Base-by-base conservation (phyloP, 176 grass and related monocot species). In the Sorghum bicolor region DNA sequence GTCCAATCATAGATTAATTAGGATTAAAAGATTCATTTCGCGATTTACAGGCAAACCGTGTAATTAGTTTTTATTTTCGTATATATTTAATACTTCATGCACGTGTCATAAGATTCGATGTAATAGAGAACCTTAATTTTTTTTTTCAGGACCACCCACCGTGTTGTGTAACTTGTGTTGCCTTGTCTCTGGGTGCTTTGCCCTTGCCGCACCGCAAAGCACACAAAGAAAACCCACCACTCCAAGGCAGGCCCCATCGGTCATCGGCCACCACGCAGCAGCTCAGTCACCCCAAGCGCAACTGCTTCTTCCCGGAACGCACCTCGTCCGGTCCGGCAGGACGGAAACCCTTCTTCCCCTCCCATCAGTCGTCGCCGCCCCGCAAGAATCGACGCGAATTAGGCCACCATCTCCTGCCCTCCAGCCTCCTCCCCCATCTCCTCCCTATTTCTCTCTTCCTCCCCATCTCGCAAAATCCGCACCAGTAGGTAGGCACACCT, bases 231-330 rank as follows among this genome's bases (percentile, higher is more conserved):
- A 15, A 47, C 44, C 16, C 52, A 57, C 8, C 22, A 7, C 20
- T n/a, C 6, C 53, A 24, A 57, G 1, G 53, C 53, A 22, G 53
- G 22, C 22, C 53, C 52, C 53, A 57, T 9, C 53, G 13, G 33
- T 38, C 20, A 44, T 57, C 53, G n/a, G 12, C 58, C 20, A 44
- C 6, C 63, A 5, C 48, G 62, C 14, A 11, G 82, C 63, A 14
- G 67, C 67, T 57, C n/a, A 12, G 5, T 2, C 34, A 10, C 32
- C 65, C 33, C 32, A 10, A 25, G 82, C 82, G 28, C 63, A 58
- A 77, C 44, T 25, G 82, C 73, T 85, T 78, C 83, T 85, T 78
- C 83, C 47, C 48, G 64, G 64, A 70, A 58, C 33, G 62, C 61
- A 43, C 73, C 73, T 48, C 74, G 17, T 73, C 70, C n/a, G n/a